Conservation (phyloP, 2,329 filamentous ascomycete species). For the Ophiocordyceps camponoti-leonardi region DNA sequence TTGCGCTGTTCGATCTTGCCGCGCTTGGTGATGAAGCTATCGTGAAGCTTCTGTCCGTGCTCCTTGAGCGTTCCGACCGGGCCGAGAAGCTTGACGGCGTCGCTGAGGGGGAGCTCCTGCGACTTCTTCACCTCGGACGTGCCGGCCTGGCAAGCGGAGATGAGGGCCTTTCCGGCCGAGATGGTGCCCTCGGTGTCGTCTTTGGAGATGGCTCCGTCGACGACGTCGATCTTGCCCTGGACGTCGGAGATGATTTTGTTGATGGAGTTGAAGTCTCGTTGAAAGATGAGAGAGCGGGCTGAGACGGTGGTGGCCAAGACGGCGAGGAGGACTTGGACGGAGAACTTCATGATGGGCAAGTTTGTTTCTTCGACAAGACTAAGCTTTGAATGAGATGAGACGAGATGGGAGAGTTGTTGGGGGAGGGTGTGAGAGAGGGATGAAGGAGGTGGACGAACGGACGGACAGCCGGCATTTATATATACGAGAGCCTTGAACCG, state of each 20-base stretch:
- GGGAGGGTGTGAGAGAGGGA: background rate
- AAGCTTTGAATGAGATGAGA: too few species aligned
- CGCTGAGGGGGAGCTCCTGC: background rate
- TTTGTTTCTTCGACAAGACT: too few species aligned
- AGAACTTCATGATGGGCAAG: background rate
- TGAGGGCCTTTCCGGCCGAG: too few species aligned
- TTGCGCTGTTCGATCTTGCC: background rate
- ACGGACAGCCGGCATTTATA: background rate
- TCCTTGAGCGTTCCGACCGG: constrained; percentile 1
- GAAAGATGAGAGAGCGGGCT: background rate
- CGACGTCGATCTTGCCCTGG: background rate
- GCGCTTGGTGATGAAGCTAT: background rate
- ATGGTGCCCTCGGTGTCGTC: too few species aligned
- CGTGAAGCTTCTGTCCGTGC: background rate
- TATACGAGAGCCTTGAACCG: too few species aligned
- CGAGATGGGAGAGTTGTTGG: too few species aligned
- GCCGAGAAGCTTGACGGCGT: background rate
- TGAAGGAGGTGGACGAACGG: background rate
- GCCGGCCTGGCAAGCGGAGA: background rate
- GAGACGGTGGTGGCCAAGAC: background rate
- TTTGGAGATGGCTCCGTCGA: too few species aligned
- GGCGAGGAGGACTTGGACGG: background rate
- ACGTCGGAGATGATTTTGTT: background rate
- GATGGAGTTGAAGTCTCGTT: background rate
- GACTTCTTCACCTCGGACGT: background rate